Conservation (phyloP, 164 flowering plant genomes). For the Piper betle region DNA sequence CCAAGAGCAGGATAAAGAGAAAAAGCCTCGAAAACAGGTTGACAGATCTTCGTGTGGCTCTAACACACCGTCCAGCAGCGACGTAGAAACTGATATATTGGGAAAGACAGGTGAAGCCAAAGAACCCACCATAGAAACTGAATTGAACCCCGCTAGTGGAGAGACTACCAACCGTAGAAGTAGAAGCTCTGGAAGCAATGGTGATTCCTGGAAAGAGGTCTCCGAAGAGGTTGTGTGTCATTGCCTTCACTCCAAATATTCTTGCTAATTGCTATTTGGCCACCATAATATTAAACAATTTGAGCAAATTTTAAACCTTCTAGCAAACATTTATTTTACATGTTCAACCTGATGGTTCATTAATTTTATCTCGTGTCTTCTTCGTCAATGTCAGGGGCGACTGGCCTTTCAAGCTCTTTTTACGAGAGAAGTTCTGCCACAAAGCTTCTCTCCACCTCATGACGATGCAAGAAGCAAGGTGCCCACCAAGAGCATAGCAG, state of each 20-base stretch:
- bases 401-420: constrained; percentile 86
- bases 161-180: constrained; percentile 43
- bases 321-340: not conserved
- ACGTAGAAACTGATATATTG: constrained; percentile 53
- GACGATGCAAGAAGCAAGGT: constrained; percentile 23
- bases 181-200: constrained; percentile 30
- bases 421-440: constrained; percentile 64
- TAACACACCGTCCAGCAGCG: constrained; percentile 82
- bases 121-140: constrained; percentile 38
- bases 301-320: too few relatives aligned
- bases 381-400: constrained; percentile 54
- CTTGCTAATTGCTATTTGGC: too few relatives aligned
- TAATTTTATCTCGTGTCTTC: constrained; percentile 3
- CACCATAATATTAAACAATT: too few relatives aligned
- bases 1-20: constrained; percentile 32
- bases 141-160: constrained; percentile 20
- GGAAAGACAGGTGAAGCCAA: constrained; percentile 41
- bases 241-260: not conserved
- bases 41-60: constrained; percentile 95
- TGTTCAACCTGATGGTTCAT: constrained; percentile 1
- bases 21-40: constrained; percentile 42
- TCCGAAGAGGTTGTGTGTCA: constrained; percentile 62
- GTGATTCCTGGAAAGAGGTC: constrained; percentile 87
- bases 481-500: constrained; percentile 11
- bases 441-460: constrained; percentile 70